Base-by-base conservation (phyloP, 2,329 filamentous ascomycete species). In the Dactylellina sp. region DNA sequence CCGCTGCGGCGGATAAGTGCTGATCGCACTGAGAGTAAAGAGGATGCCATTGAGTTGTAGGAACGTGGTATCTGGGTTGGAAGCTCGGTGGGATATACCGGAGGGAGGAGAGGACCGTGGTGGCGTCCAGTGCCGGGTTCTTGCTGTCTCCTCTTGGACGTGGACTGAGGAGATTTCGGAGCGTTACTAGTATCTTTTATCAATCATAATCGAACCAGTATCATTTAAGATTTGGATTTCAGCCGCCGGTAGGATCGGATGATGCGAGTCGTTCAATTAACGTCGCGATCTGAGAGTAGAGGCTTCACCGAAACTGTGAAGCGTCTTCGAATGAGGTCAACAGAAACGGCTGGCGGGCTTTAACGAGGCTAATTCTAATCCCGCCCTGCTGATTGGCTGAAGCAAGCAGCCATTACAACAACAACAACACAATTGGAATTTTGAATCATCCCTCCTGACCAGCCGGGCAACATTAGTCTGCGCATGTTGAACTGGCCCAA, bases 21-120 rank as follows among this genome's bases (percentile, higher is more conserved):
- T 80, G 82, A 78, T 64, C 84, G 80, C 79, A 83, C 81, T 74
- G 81, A 80, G 76, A 83, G 80, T 77, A 82, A 79, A 66, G 83
- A 80, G 75, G 83, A 81, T 77, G 82, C 83, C 83, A 84, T 84
- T 71, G 78, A 78, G 79, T 47, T 57, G 57, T 71, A 46, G 52
- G 55, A 49, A 47, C 50, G 49, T 42, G 22, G 42, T 25, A 22
- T 46, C 22, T 37, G 35, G 20, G 53, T 39, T 37, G 42, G 14
- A 6, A 28, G 20, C 14, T 32, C 12, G 25, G 53, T 16, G 14
- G 18, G 35, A 22, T n/a, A 16, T 18, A 14, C 25, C 32, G 46
- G 28, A 32, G 4, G 2, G 9, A 49, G 18, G 32, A 59, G 46
- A 44, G 53, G 63, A 40, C 18, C 32, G 24, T 28, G 35, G 55